phyloP scores from a whole-genome alignment of 1,139 yeast genomes.

The Suhomyces taliae region DNA sequence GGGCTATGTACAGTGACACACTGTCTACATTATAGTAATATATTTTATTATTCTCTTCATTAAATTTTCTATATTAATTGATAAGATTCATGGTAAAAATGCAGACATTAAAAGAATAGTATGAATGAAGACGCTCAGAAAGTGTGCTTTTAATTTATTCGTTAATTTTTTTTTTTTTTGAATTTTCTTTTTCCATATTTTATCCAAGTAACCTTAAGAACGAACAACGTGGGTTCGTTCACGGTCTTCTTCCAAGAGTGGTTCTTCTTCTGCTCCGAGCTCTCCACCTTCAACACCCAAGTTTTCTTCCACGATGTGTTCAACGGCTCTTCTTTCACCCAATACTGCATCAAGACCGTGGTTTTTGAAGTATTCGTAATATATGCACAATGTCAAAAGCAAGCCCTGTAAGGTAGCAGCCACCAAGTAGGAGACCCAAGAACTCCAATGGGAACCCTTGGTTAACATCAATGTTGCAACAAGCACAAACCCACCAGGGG shows the following conservation, averaged over 20 bases:
- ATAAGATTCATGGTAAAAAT: too few species aligned
- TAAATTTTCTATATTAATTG: too few species aligned
- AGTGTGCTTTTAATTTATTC: too few species aligned
- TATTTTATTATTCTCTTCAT: too few species aligned
- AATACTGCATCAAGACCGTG: constrained; percentile 30
- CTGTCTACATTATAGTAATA: too few species aligned
- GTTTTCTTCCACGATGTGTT: constrained; percentile 33
- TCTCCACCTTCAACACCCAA: constrained; percentile 2
- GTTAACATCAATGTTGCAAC: constrained; percentile 67
- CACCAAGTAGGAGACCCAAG: constrained; percentile 77
- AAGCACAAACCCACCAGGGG: constrained; percentile 88
- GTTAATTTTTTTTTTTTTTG: too few species aligned
- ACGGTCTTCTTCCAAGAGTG: constrained; percentile 1
- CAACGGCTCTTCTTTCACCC: constrained; percentile 34
- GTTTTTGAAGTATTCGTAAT: constrained; percentile 35
- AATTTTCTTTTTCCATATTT: too few species aligned
- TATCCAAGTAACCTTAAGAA: neutral
- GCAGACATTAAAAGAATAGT: too few species aligned
- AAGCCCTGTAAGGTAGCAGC: constrained; percentile 70
- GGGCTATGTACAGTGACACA: too few species aligned
- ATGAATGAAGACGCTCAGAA: too few species aligned
- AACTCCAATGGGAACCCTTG: constrained; percentile 82
- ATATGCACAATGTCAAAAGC: constrained; percentile 52
- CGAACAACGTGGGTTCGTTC: neutral
- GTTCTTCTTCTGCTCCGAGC: neutral